Percentiles rank a stretch among this genome's conserved stretches.
These are phyloP conservation scores for Chlamydomonas schloesseri DNA, from an alignment of 139 green algal genomes.

Conservation along the genomic window DNA sequence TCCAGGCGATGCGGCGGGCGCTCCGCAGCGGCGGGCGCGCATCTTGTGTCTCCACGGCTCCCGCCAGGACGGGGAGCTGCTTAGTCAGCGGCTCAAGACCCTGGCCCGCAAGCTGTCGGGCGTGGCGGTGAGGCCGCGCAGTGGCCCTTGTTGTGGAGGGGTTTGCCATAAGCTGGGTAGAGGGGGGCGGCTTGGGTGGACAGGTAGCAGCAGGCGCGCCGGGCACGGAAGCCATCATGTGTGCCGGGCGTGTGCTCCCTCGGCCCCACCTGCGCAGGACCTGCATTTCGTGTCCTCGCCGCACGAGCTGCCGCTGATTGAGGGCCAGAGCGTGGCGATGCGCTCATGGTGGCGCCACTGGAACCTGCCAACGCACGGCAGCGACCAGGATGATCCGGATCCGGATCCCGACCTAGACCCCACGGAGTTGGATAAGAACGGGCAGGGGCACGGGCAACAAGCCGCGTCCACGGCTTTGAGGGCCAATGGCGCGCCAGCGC, in stretches of 20 bases:
- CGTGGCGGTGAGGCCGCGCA: constrained; percentile 45
- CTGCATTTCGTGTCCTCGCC: constrained; percentile 57
- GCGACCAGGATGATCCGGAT: constrained; percentile 4
- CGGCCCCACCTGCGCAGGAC: no score
- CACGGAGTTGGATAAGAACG: no score
- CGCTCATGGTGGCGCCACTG: constrained; percentile 63
- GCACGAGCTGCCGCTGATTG: constrained; percentile 55
- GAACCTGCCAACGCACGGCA: constrained; percentile 14
- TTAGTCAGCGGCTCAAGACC: constrained; percentile 47
- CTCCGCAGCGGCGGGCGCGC: not conserved
- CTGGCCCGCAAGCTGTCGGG: constrained; percentile 47
- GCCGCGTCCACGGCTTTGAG: no score
- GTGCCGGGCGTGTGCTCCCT: no score
- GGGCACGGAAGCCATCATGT: no score
- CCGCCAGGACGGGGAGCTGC: constrained; percentile 59
- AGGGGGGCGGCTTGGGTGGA: no score
- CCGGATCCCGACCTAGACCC: not conserved
- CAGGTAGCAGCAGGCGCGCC: no score
- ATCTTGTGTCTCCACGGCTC: constrained; percentile 67
- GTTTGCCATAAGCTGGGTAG: no score
- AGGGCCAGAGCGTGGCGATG: constrained; percentile 59
- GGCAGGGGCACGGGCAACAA: not conserved
- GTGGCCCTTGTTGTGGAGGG: no score
- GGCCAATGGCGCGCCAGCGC: not conserved
- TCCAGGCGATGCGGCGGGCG: no score